Conservation (phyloP, 2,329 filamentous ascomycete genomes). For the Trichoderma guizhouense region DNA sequence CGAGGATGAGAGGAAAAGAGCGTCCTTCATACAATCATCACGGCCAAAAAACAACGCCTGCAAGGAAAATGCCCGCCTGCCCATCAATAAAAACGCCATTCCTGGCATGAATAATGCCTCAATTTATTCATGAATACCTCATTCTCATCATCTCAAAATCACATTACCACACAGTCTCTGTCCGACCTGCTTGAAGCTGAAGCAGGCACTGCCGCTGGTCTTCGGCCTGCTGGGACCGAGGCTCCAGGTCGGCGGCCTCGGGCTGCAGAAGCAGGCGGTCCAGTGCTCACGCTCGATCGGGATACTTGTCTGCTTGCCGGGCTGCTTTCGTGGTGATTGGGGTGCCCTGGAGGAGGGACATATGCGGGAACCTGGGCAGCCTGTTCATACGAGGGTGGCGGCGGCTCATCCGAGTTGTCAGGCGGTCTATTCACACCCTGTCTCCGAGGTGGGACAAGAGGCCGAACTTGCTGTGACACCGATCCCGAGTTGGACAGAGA, state of each 20-base stretch:
- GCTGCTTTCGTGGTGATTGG: slow-evolving; percentile 45
- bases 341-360: slow-evolving; percentile 50
- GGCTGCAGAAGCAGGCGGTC: neutral
- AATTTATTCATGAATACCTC: neutral
- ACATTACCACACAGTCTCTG: slow-evolving; percentile 49
- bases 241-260: slow-evolving; percentile 21
- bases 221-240: slow-evolving; percentile 25
- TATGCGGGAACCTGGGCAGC: slow-evolving; percentile 51
- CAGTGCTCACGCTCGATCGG: neutral
- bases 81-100: neutral
- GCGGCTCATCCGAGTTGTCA: slow-evolving; percentile 48
- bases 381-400: slow-evolving; percentile 58
- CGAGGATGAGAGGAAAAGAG: neutral
- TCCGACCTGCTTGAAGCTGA: slow-evolving; percentile 26
- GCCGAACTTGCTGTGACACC: slow-evolving; percentile 40
- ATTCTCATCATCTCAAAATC: slow-evolving; percentile 12
- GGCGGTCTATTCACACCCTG: slow-evolving; percentile 36
- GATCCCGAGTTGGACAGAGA: neutral
- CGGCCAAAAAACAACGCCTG: neutral
- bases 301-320: slow-evolving; percentile 9
- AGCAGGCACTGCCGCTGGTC: slow-evolving; percentile 22
- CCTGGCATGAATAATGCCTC: neutral
- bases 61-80: neutral
- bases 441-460: slow-evolving; percentile 38
- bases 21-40: neutral